phyloP scores from a whole-genome alignment of 2,329 filamentous ascomycete genomes.

The Basipetospora chlamydospora region DNA sequence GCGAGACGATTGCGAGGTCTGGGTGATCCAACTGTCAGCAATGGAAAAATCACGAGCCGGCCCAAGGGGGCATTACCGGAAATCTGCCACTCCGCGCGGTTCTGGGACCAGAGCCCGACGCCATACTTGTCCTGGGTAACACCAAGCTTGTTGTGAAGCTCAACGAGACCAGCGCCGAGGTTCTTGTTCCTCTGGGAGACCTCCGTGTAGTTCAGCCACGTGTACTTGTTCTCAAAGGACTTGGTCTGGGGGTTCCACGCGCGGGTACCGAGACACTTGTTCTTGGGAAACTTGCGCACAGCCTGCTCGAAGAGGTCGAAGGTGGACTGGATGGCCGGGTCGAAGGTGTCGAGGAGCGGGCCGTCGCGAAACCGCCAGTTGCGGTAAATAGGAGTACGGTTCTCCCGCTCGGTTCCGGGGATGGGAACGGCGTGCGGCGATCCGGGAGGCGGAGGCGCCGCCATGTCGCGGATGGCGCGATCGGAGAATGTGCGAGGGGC shows the following conservation, averaged over 20 bases:
- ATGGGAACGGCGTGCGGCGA: constrained; percentile 65
- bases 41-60: not conserved
- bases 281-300: constrained; percentile 47
- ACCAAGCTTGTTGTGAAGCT: constrained; percentile 62
- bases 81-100: constrained; percentile 78
- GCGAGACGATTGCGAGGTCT: constrained; percentile 80
- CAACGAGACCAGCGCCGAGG: constrained; percentile 71
- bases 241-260: constrained; percentile 64
- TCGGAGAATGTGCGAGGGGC: constrained; percentile 19
- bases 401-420: constrained; percentile 58
- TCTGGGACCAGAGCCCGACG: constrained; percentile 75
- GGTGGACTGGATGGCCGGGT: constrained; percentile 55
- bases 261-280: constrained; percentile 64
- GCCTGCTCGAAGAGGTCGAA: constrained; percentile 70
- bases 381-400: constrained; percentile 64
- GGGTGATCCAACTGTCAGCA: not conserved
- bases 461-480: constrained; percentile 26
- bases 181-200: constrained; percentile 68
- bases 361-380: constrained; percentile 66
- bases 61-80: constrained; percentile 33
- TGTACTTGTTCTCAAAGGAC: constrained; percentile 58
- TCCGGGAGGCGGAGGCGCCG: constrained; percentile 52
- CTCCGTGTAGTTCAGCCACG: constrained; percentile 72
- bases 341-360: constrained; percentile 54
- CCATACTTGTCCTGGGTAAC: constrained; percentile 51